Percentiles rank a stretch among this genome's conserved stretches.
Evolutionary conservation across 1,284 basidiomycete species (phyloP).

Genomic region (Phellopilus nigrolimitatus): DNA sequence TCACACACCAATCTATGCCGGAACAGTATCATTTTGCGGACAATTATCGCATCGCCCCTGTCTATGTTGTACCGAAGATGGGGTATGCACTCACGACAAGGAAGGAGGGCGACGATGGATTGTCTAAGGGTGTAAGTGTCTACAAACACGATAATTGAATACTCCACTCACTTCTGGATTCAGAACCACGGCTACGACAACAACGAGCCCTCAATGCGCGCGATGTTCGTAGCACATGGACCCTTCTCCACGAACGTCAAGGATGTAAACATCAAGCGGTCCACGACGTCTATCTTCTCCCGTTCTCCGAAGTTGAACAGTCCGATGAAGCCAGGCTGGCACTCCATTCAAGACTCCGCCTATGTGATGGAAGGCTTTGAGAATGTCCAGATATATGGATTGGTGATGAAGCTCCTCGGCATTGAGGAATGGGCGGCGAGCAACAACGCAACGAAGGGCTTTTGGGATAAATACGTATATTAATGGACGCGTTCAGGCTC

Average conservation of each 20-base stretch:
- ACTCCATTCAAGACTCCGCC: conserved; percentile 55
- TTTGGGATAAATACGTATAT: conserved; percentile 75
- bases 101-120: conserved; percentile 54
- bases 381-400: conserved; percentile 83
- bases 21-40: conserved; percentile 70
- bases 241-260: conserved; percentile 74
- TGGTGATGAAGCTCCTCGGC: conserved; percentile 72
- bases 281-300: conserved; percentile 22
- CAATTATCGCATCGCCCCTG: conserved; percentile 74
- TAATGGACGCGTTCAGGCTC: too few relatives aligned
- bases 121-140: conserved; percentile 70
- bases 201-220: conserved; percentile 70
- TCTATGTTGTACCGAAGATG: conserved; percentile 80
- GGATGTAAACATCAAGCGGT: conserved; percentile 38
- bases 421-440: conserved; percentile 53
- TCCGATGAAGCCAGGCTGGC: conserved; percentile 57
- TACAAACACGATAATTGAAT: conserved; percentile 8
- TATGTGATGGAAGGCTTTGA: conserved; percentile 76
- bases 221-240: conserved; percentile 86
- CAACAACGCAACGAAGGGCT: conserved; percentile 74
- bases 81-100: conserved; percentile 69
- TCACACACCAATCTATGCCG: conserved; percentile 79
- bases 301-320: conserved; percentile 10
- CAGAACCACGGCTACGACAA: conserved; percentile 87
- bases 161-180: background rate